A percentile compares a stretch with the other conserved stretches of the same genome.
Conservation (phyloP, 257 asterid species). For the Fraxinus americana region DNA sequence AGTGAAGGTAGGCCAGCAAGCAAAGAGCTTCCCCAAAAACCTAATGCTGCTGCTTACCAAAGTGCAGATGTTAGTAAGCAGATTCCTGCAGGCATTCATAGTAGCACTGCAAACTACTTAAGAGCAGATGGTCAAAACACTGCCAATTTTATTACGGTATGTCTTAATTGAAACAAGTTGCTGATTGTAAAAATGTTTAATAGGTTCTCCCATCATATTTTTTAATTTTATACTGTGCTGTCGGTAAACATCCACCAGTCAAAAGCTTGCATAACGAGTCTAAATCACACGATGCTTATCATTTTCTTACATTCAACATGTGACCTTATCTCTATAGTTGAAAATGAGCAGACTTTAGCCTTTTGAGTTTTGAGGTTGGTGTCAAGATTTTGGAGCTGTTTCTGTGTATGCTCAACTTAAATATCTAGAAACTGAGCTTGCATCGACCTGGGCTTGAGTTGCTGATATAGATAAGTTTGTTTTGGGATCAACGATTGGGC, state of each 20-base stretch:
- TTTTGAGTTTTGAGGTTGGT: neutral
- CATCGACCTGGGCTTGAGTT: neutral
- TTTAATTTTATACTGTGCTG: neutral
- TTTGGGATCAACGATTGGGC: neutral
- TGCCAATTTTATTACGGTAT: slow-evolving; percentile 61
- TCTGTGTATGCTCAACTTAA: neutral
- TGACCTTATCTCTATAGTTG: neutral
- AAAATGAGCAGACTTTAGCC: neutral
- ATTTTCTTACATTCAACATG: neutral
- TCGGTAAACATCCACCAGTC: neutral
- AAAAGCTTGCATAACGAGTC: neutral
- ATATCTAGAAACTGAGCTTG: neutral
- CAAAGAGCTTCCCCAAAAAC: slow-evolving; percentile 54
- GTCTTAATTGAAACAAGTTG: neutral
- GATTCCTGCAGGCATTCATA: slow-evolving; percentile 67
- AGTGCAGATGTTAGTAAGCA: slow-evolving; percentile 54
- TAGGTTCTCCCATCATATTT: neutral
- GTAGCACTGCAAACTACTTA: slow-evolving; percentile 48
- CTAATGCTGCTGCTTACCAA: slow-evolving; percentile 43
- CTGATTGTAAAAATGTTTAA: neutral
- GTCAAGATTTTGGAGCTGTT: neutral
- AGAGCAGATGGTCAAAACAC: slow-evolving; percentile 59
- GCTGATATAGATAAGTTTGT: neutral
- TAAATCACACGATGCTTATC: neutral
- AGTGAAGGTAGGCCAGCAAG: slow-evolving; percentile 37